A percentile compares a stretch with the other conserved stretches of the same genome.
Evolutionary conservation across 148 eudicot genomes (phyloP).

Genomic region (Vaccinium vitisidaea): DNA sequence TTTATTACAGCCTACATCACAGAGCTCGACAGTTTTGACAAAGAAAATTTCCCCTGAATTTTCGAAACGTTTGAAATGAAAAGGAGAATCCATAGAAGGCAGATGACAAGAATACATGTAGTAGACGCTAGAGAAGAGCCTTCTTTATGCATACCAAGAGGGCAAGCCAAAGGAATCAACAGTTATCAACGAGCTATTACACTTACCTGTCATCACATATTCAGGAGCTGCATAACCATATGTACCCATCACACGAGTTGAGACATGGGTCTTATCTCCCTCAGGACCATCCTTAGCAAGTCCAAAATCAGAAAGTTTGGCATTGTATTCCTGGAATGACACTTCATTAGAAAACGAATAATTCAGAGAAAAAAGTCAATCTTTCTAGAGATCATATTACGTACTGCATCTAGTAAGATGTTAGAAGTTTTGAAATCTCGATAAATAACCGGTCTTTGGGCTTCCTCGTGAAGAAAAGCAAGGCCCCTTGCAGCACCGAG

Average conservation of each 20-base stretch:
- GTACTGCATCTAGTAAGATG: constrained; percentile 90
- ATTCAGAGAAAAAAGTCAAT: not conserved
- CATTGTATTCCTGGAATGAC: constrained; percentile 74
- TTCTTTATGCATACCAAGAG: not conserved
- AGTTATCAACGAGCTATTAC: not conserved
- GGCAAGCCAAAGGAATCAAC: not conserved
- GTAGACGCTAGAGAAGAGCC: not conserved
- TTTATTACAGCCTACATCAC: not conserved
- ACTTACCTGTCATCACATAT: constrained; percentile 58
- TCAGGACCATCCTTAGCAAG: constrained; percentile 97
- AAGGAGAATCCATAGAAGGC: not conserved
- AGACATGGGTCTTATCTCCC: constrained; percentile 95
- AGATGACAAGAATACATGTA: not conserved
- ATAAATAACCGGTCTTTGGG: constrained; percentile 87
- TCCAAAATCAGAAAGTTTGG: constrained; percentile 94
- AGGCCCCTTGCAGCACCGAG: constrained; percentile 90
- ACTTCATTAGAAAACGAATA: constrained; percentile 24
- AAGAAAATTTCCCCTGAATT: too few species aligned
- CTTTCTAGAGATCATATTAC: constrained; percentile 21
- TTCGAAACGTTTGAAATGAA: not conserved
- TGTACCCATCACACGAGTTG: constrained; percentile 98
- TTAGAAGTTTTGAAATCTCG: constrained; percentile 98
- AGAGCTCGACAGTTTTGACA: not conserved
- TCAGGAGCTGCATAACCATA: constrained; percentile 96
- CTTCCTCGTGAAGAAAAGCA: constrained; percentile 97